Evolutionary conservation across 179 eudicot species (phyloP), one percentile per base, ranked within the genome.

Genomic region (Drosera spatulata): DNA sequence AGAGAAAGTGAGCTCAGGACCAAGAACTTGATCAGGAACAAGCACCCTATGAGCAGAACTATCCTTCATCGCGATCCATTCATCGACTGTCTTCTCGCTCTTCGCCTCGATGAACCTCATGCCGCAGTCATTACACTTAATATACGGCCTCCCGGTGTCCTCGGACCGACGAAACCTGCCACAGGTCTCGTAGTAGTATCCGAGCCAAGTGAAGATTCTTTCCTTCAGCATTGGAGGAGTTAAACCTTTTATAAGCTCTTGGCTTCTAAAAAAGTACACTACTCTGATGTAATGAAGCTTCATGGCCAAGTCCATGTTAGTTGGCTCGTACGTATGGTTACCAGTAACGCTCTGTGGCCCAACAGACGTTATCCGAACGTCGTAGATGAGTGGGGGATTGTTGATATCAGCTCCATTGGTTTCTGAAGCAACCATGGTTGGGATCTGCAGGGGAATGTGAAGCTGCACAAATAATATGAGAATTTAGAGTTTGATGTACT

Each of bases 121-220:
- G 5, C 97, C 97, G 33, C 90, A 82, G 53, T 90, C 97, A 47
- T 90, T 90, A 49, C 97, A 90, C 65, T 85, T 90, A 11, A 90
- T 71, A 61, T 72, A 87, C 2, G 93, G 83, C 46, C 81, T 67
- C 6, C 88, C 87, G 10, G 73, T 60, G 2, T n/a, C 15, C 11
- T 79, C 83, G 3, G 42, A 42, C 41, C 85, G 50, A 47, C 93
- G 66, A 15, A 87, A 66, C 42, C 93, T 69, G 12, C 90, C 95
- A 56, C 83, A 77, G 5, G 80, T 3, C 15, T 56, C 66, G 60
- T 72, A 80, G 53, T 61, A 82, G 39, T 75, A 61, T 47, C 64
- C 42, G 3, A 85, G 61, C 85, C 79, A 82, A 4, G 58, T 39
- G 71, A 90, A 77, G 11, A 58, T n/a, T 0, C 39, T 15, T 50